phyloP scores from a whole-genome alignment of 169 alveolate genomes.

The Cryptosporidium sp. region DNA sequence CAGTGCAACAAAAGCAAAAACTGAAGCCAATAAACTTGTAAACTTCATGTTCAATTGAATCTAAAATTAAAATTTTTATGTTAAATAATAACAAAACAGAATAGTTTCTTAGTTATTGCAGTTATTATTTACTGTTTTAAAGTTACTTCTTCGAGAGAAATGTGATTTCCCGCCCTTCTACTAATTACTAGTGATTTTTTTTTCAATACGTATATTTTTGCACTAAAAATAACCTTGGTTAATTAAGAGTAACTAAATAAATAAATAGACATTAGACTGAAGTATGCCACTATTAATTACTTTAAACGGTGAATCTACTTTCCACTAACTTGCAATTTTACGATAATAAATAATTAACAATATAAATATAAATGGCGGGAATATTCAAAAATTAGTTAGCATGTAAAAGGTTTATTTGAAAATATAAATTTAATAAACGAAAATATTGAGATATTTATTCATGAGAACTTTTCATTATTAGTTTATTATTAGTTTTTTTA shows the following conservation, averaged over 20 bases:
- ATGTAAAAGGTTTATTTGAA: neutral
- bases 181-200: neutral
- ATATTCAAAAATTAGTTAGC: neutral
- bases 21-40: neutral
- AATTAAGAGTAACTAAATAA: neutral
- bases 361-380: neutral
- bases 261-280: neutral
- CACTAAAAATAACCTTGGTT: neutral
- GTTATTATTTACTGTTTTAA: neutral
- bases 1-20: neutral
- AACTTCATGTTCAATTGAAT: conserved; percentile 3
- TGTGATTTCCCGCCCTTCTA: neutral
- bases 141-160: neutral
- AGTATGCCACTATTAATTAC: neutral
- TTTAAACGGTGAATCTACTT: no score
- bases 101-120: neutral
- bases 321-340: neutral
- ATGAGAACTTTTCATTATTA: no score
- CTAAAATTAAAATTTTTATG: neutral
- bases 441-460: neutral
- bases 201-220: neutral
- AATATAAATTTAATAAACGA: no score
- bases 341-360: no score
- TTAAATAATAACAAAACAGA: neutral
- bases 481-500: neutral